Evolutionary conservation across 208 protist species (phyloP), one percentile per base, ranked within the genome.

Genomic region (Zelonia costaricensis): DNA sequence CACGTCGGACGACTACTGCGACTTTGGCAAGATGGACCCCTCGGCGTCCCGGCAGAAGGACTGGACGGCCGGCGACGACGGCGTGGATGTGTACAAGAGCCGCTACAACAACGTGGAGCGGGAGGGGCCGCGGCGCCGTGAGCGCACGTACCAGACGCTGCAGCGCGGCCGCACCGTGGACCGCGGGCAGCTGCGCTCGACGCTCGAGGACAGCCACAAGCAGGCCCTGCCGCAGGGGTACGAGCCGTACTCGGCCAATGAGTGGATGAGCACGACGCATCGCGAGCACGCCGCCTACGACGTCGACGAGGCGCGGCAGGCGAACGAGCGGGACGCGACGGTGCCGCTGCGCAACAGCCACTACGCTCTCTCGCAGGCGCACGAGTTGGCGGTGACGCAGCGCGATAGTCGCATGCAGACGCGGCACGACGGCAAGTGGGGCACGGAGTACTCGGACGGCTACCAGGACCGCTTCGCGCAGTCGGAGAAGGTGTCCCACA

Each of bases 1-100:
- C n/a, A 91, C 87, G 22, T 94, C 91, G 8, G 82, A 90, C 55
- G 91, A 96, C 58, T 90, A 96, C 74, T 92, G 84, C 70, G 82
- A 96, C 70, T 84, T 88, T 42, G 76, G 77, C 30, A 74, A 67
- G 15, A 82, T 96, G 65, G 84, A 91, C 53, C 79, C 84, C 16
- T 83, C 80, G 20, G 86, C 83, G 33, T 92, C 82, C 54, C 81
- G 81, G 35, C 85, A 88, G 27, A 79, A 58, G 42, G 73, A 90
- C 56, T 30, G 22, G 28, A 68, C 63, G 27, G 71, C 79, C 39
- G 63, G 56, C 15, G 70, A 57, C 28, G 53, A 30, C 35, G 66
- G 51, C 9, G 6, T 78, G n/a, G 76, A 82, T 13, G 83, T 95
- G 28, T 96, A 96, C 66, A 79, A 82, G 44, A 91, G 85, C 48